A percentile compares a stretch with the other conserved stretches of the same genome.
Conservation (phyloP, 768 basidiomycete species). For the Mycena maculata region DNA sequence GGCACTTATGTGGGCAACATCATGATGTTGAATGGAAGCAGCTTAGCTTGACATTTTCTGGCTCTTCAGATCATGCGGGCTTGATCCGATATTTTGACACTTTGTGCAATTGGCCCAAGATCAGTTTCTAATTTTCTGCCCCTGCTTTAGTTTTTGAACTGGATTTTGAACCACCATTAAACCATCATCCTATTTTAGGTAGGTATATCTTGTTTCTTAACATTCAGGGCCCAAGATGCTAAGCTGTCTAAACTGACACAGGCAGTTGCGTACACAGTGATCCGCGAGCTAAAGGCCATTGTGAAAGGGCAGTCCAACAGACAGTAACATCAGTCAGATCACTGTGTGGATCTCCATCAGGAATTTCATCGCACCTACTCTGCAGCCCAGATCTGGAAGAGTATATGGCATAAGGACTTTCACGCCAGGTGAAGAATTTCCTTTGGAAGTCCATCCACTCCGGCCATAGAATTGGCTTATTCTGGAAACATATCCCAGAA, state of each 20-base stretch:
- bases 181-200: too few relatives aligned
- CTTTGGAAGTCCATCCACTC: constrained; percentile 1
- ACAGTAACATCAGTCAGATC: neutral
- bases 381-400: neutral
- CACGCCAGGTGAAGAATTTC: neutral
- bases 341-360: neutral
- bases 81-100: too few relatives aligned
- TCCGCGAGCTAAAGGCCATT: neutral
- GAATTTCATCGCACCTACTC: neutral
- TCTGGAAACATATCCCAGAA: too few relatives aligned
- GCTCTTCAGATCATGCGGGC: too few relatives aligned
- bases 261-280: neutral
- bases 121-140: too few relatives aligned
- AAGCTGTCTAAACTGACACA: neutral
- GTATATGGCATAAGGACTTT: constrained; percentile 1
- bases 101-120: too few relatives aligned
- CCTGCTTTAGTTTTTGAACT: too few relatives aligned
- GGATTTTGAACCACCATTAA: too few relatives aligned
- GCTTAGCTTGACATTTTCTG: too few relatives aligned
- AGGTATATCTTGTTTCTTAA: too few relatives aligned
- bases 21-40: too few relatives aligned
- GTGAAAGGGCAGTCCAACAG: neutral
- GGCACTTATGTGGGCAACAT: too few relatives aligned
- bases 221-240: neutral
- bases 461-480: neutral